Base-by-base conservation (phyloP, 2,329 filamentous ascomycete genomes). In the Fusarium annulatum region DNA sequence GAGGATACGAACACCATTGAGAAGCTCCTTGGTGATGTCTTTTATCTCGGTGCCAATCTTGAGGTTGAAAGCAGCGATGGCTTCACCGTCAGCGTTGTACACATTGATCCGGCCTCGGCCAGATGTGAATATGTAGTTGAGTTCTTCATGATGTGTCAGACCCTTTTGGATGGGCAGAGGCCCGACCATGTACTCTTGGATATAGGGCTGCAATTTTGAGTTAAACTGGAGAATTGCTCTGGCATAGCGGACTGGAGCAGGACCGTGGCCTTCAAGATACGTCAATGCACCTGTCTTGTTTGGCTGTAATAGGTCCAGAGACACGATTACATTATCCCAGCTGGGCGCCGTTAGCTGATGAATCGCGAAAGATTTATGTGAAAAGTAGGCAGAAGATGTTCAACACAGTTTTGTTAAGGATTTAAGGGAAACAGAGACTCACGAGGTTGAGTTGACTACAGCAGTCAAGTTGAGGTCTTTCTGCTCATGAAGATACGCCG, bases 271-370 rank as follows among this genome's bases (percentile, higher is more conserved):
- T 38, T 87, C 84, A 4, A 88, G 75, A 62, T 86, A 88, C 5
- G 81, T 65, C 52, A 86, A 61, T 0, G 81, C 84, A 64, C 86
- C 85, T 0, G 85, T 86, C 79, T 88, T 88, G 77, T 88, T 88
- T 1, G 86, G 86, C 28, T 77, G 72, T 57, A 87, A 77, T 1
- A 83, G 68, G 74, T 87, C 85, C 7, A 73, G 8, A 38, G 70
- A 45, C n/a, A 73, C 62, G 2, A 73, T 73, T 14, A 73, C 71
- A 46, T 73, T 73, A 3, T 73, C 71, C 71, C 71, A 73, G 12
- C 70, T 73, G 18, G 2, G 9, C 8, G 36, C 0, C 1, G 12
- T 69, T 38, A 57, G 43, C 19, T 39, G 14, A 38, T 3, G 5
- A 34, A 11, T 34, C 1, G 8, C 5, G 4, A 46, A 14, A n/a